Evolutionary conservation across 495 filamentous ascomycete species (phyloP), one percentile per base, ranked within the genome.

Genomic region (Tuber borchii): DNA sequence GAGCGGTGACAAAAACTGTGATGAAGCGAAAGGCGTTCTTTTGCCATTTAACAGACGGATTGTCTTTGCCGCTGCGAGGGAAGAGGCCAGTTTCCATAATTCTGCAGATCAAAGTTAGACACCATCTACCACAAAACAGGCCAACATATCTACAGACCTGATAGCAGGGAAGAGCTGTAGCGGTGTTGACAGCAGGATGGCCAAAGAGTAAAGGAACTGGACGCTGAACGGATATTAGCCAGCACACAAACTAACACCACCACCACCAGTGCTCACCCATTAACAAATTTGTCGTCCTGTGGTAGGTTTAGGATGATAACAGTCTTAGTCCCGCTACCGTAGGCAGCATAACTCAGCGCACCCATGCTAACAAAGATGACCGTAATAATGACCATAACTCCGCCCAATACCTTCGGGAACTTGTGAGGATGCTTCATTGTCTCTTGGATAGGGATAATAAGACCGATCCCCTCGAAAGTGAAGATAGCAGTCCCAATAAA

Each of bases 401-500:
- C 88, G 45, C 88, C 93, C 72, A 99, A 89, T 46, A 99, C 93
- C 73, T 87, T 88, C 37, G 94, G 93, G 82, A 99, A 97, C 81
- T 96, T 93, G 72, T 90, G 87, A 1, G 93, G 95, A 70, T 92
- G 86, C 82, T 89, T 91, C 95, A 99, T 99, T 3, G 94, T 95
- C 82, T 95, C 93, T 84, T 99, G 96, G 75, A 99, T 98, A 4
- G 95, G 95, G 75, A 99, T 97, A 84, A 99, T 97, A n/a, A 99
- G 88, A 31, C 95, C 95, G 78, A 99, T 94, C 31, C 95, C 95
- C 82, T 99, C 95, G 78, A 97, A 99, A 8, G 95, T 99, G 86
- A 99, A 99, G 79, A 99, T 97, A 31, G 95, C 96, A 12, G 95
- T 98, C 78, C 95, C 95, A 80, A 99, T 97, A 84, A 98, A 97